Conservation (phyloP, 2,329 filamentous ascomycete genomes). For the Emmonsiellopsis sp. region DNA sequence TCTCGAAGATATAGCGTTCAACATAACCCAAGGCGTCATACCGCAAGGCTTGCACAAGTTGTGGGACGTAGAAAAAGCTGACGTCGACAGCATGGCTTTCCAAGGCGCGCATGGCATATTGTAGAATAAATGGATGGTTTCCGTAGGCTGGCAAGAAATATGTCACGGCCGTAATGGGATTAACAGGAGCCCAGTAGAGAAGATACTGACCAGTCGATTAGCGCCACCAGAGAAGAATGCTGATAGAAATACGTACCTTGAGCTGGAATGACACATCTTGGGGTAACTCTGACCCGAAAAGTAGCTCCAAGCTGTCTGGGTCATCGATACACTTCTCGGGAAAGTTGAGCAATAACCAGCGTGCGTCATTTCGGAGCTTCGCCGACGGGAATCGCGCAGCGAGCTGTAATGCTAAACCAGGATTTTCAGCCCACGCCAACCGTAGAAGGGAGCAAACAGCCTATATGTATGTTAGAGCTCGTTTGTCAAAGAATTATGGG, state of each 20-base stretch:
- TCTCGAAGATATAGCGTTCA: slow-evolving; percentile 92
- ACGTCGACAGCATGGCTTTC: slow-evolving; percentile 94
- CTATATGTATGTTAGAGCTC: slow-evolving; percentile 25
- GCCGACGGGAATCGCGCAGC: slow-evolving; percentile 67
- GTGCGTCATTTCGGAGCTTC: slow-evolving; percentile 63
- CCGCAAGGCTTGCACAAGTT: slow-evolving; percentile 89
- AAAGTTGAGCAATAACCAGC: slow-evolving; percentile 69
- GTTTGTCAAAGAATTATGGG: neutral
- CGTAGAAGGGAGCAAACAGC: slow-evolving; percentile 57
- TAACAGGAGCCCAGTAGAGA: slow-evolving; percentile 85
- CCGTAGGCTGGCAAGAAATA: slow-evolving; percentile 87
- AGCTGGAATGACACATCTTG: slow-evolving; percentile 73
- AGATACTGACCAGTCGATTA: slow-evolving; percentile 56
- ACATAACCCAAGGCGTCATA: slow-evolving; percentile 93
- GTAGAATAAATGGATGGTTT: slow-evolving; percentile 85
- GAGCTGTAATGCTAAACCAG: slow-evolving; percentile 80
- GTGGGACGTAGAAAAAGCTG: slow-evolving; percentile 97
- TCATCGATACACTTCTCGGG: slow-evolving; percentile 74
- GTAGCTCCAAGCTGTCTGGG: slow-evolving; percentile 70
- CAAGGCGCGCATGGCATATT: slow-evolving; percentile 91
- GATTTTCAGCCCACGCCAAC: slow-evolving; percentile 78
- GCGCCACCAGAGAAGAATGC: neutral
- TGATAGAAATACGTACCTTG: slow-evolving; percentile 46
- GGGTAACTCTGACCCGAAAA: slow-evolving; percentile 69
- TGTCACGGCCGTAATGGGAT: slow-evolving; percentile 84